These are phyloP conservation scores for Fusarium staphyleae DNA, from an alignment of 2,329 filamentous ascomycete genomes.

Conservation along the genomic window DNA sequence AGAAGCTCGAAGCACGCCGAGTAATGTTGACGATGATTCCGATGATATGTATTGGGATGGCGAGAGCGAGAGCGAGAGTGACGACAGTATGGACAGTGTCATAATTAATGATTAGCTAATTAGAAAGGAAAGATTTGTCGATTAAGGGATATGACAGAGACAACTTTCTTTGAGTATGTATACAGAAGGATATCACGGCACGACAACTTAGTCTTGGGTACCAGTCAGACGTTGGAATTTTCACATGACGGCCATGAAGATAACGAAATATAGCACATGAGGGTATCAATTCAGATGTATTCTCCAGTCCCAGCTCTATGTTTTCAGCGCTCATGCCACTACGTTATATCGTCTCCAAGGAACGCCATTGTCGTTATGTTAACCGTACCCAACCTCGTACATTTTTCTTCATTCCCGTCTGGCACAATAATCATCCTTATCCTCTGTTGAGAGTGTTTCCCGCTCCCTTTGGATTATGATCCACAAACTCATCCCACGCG, in stretches of 20 bases:
- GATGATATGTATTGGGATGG: conserved; percentile 23
- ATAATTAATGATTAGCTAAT: conserved; percentile 3
- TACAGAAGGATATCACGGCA: too few species aligned
- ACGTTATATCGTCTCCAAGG: conserved; percentile 1
- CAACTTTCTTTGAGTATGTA: too few species aligned
- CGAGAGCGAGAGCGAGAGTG: conserved; percentile 12
- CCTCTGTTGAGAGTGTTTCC: conserved; percentile 87
- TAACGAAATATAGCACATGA: not conserved
- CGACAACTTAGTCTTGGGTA: not conserved
- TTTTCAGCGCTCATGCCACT: conserved; percentile 9
- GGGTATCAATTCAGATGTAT: conserved; percentile 23
- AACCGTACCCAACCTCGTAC: conserved; percentile 7
- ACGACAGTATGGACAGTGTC: conserved; percentile 12
- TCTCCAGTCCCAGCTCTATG: conserved; percentile 8
- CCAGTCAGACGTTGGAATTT: not conserved
- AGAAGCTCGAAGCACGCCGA: conserved; percentile 10
- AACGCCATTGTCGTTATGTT: conserved; percentile 29
- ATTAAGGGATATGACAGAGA: too few species aligned
- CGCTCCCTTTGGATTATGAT: conserved; percentile 84
- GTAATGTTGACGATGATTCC: conserved; percentile 7
- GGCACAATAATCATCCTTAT: conserved; percentile 40
- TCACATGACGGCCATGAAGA: conserved; percentile 1
- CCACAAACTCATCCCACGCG: conserved; percentile 93
- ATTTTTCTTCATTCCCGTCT: not conserved
- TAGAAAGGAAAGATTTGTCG: not conserved